Evolutionary conservation across 192 early-diverging fungal genomes (phyloP), one percentile per base, ranked within the genome.

Genomic region (Podila clonocystis): DNA sequence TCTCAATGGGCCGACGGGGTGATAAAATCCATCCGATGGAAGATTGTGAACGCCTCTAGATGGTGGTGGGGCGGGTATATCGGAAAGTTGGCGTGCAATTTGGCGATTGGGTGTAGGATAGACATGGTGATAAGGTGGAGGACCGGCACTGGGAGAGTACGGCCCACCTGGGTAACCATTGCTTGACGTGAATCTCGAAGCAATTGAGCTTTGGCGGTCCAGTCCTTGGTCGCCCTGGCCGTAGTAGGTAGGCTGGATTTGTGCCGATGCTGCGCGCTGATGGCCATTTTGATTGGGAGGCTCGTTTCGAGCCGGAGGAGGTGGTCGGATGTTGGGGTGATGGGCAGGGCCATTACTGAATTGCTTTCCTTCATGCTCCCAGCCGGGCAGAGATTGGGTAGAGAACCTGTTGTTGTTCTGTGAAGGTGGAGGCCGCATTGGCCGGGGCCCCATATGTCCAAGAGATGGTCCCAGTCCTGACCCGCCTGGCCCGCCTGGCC

Each of bases 171-270:
- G 38, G 36, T 63, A 34, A 8, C 28, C 19, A 41, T 26, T 31
- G 31, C 62, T 38, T 36, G 24, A 31, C 30, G 31, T 72, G 45
- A 70, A 79, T 22, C 69, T 58, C 7, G 76, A 60, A 3, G 76
- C 76, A 29, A 72, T 33, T 28, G 76, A 72, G 36, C 60, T 2
- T 28, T 72, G 76, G 8, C 76, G 70, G 38, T 79, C 76, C 5
- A 79, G 65, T 15, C 52, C 60, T 13, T 62, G 58, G n/a, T 75
- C 67, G n/a, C 66, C 29, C 13, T 45, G 50, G 17, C 48, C 48
- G 41, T 79, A 79, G 28, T 68, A 79, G 5, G 75, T 79, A 8
- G 75, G 75, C 20, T 79, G 75, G 1, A 79, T 64, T 29, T 79
- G 75, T 24, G 70, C 71, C 17, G 75, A 79, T 6, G 75, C 55